These are phyloP conservation scores for Camelina sativa DNA, from an alignment of 345 rosid genomes.

Conservation along the genomic window DNA sequence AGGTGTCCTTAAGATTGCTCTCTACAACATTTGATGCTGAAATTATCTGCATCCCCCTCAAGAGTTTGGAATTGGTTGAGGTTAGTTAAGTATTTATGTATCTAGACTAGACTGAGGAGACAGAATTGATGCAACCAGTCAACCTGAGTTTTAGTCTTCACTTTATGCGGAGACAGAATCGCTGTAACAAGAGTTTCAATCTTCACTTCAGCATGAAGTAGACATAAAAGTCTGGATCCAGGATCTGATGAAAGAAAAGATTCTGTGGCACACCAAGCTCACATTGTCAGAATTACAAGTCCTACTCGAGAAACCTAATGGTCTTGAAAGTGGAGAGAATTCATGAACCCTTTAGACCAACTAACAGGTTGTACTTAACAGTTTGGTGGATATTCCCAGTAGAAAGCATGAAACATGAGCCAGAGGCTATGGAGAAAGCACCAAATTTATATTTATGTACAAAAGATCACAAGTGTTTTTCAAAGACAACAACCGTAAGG, in stretches of 20 bases:
- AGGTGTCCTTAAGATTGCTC: constrained; percentile 42
- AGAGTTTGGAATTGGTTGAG: background rate
- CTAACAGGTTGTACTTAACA: constrained; percentile 55
- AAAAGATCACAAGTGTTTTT: constrained; percentile 7
- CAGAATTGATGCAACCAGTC: constrained; percentile 61
- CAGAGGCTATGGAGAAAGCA: background rate
- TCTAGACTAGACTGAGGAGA: constrained; percentile 53
- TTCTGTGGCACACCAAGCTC: constrained; percentile 47
- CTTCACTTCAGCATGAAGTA: constrained; percentile 46
- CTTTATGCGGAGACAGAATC: constrained; percentile 64
- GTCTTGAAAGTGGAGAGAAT: constrained; percentile 54
- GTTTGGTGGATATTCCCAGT: background rate
- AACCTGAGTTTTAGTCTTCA: constrained; percentile 61
- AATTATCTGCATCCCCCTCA: background rate
- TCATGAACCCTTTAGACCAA: constrained; percentile 55
- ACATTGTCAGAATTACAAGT: constrained; percentile 42
- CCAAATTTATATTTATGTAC: constrained; percentile 4
- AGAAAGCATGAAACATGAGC: constrained; percentile 5
- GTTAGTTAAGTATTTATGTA: background rate
- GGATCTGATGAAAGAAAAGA: constrained; percentile 63
- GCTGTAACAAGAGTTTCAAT: constrained; percentile 57
- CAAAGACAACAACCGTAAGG: constrained; percentile 2
- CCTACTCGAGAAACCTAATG: constrained; percentile 40
- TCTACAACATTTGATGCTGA: background rate
- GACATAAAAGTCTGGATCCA: constrained; percentile 59